Conservation (phyloP, 108 stramenopile genomes). For the Pseudonitzschia multiseries region DNA sequence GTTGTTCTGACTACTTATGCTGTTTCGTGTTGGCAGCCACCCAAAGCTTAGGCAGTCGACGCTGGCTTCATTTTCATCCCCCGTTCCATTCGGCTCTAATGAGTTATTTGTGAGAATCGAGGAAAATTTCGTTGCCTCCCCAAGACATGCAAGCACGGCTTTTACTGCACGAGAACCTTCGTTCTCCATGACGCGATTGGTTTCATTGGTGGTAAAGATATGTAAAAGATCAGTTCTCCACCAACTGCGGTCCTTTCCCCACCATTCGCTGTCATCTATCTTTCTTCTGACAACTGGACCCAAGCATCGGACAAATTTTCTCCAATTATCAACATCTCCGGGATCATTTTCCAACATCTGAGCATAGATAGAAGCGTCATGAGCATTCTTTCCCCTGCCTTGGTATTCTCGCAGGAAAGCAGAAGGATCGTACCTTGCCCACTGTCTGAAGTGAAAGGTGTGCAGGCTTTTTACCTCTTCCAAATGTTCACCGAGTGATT, state of each 20-base stretch:
- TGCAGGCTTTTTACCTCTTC: conserved; percentile 19
- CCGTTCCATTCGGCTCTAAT: not conserved
- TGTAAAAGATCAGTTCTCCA: conserved; percentile 30
- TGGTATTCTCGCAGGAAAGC: not conserved
- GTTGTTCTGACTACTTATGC: not conserved
- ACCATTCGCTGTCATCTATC: not conserved
- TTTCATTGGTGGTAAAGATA: not conserved
- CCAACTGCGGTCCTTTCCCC: conserved; percentile 27
- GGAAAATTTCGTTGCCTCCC: not conserved
- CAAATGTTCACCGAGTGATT: not conserved
- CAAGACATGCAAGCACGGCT: not conserved
- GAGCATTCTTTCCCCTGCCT: not conserved
- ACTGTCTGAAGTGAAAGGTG: conserved; percentile 21
- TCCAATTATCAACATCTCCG: conserved; percentile 24
- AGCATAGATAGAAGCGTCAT: conserved; percentile 14
- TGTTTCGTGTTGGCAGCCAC: conserved; percentile 7
- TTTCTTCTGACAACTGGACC: conserved; percentile 19
- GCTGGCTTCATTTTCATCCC: too few species aligned
- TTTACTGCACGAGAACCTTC: not conserved
- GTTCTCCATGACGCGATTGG: not conserved
- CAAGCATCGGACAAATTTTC: conserved; percentile 19
- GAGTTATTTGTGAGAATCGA: not conserved
- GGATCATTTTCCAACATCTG: conserved; percentile 33
- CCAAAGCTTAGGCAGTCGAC: not conserved
- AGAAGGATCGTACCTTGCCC: conserved; percentile 20